Conservation (phyloP, 306 rosid genomes). For the Begonia peltatifolia region DNA sequence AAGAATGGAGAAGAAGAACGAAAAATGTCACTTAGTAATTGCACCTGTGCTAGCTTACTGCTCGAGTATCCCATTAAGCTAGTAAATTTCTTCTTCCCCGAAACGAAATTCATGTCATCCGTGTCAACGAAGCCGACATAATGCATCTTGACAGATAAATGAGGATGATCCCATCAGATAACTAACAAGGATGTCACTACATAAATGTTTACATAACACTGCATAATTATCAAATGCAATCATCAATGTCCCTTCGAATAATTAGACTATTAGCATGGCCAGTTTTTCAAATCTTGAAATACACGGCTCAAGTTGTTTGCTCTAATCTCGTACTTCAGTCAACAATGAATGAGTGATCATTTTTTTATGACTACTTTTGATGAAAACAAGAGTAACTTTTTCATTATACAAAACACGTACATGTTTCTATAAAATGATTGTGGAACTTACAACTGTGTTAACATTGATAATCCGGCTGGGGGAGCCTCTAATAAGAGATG, state of each 20-base stretch:
- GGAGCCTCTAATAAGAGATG: conserved; percentile 87
- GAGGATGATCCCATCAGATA: conserved; percentile 6
- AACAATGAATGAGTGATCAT: no score
- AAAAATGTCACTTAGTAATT: conserved; percentile 3
- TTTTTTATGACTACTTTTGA: no score
- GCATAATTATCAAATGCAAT: no score
- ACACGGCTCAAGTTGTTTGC: no score
- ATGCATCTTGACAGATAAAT: conserved; percentile 56
- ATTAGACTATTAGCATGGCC: no score
- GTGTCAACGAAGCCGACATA: conserved; percentile 80
- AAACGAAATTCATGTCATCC: conserved; percentile 73
- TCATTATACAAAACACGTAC: no score
- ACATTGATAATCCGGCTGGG: conserved; percentile 88
- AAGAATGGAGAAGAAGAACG: conserved; percentile 1
- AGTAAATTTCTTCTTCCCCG: conserved; percentile 58
- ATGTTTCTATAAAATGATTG: conserved; percentile 2
- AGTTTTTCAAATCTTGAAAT: no score
- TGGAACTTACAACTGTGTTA: conserved; percentile 74
- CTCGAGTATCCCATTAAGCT: conserved; percentile 67
- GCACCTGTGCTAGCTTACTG: conserved; percentile 96
- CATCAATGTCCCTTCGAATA: no score
- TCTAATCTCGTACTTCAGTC: no score
- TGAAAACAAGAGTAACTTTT: no score
- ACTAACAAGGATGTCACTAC: background rate
- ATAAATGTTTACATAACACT: no score